phyloP scores from a whole-genome alignment of 2,329 filamentous ascomycete genomes.

The Colletotrichum sp. region DNA sequence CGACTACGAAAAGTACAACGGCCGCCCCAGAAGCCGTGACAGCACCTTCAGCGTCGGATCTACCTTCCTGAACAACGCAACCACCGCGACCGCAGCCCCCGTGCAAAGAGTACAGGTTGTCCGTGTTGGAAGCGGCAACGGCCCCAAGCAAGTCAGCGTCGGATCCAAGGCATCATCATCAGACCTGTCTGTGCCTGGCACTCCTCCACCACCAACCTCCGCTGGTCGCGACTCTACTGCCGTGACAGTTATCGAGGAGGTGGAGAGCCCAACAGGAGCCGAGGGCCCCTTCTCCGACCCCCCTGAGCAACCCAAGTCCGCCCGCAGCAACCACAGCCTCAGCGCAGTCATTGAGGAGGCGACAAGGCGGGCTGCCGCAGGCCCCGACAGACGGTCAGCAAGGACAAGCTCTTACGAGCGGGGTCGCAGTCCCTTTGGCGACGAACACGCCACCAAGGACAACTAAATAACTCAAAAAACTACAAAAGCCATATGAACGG shows the following conservation, averaged over 20 bases:
- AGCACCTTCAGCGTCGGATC: constrained; percentile 72
- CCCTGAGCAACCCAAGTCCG: constrained; percentile 30
- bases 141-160: constrained; percentile 48
- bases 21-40: constrained; percentile 57
- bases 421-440: constrained; percentile 58
- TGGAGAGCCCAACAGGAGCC: constrained; percentile 47
- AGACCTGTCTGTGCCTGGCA: constrained; percentile 12
- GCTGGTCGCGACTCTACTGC: constrained; percentile 45
- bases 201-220: constrained; percentile 11
- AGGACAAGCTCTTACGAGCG: constrained; percentile 30
- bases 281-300: constrained; percentile 67
- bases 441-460: constrained; percentile 62
- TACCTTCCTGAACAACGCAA: constrained; percentile 71
- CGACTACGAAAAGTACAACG: constrained; percentile 65
- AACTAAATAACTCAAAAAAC: constrained; percentile 26
- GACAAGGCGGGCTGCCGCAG: constrained; percentile 40
- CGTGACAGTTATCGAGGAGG: constrained; percentile 54
- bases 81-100: constrained; percentile 60
- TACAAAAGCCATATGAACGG: neutral
- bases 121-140: constrained; percentile 55
- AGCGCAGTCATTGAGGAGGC: constrained; percentile 63
- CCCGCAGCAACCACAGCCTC: constrained; percentile 50
- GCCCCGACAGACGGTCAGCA: constrained; percentile 31
- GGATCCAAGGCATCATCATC: constrained; percentile 35
- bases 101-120: constrained; percentile 62